Conservation (phyloP, 148 eudicot genomes). For the Pouteria glomerata region DNA sequence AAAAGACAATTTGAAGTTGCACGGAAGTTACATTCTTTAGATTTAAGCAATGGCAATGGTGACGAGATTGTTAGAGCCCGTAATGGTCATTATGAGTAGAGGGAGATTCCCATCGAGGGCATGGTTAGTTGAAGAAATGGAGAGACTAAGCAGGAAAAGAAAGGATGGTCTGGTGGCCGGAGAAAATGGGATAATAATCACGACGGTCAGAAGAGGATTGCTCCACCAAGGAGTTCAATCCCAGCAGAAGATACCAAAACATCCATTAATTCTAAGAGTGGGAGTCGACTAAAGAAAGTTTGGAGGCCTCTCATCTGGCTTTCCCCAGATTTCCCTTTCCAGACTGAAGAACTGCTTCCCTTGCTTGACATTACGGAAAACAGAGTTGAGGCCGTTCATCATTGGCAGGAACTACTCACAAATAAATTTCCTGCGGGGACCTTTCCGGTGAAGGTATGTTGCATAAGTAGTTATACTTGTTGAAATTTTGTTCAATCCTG, state of each 20-base stretch:
- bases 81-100: constrained; percentile 53
- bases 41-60: constrained; percentile 35
- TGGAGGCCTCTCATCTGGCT: constrained; percentile 85
- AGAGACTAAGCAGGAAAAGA: constrained; percentile 55
- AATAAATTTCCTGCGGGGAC: constrained; percentile 91
- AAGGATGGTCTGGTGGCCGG: constrained; percentile 87
- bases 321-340: constrained; percentile 63
- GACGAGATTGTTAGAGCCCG: constrained; percentile 41
- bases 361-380: constrained; percentile 88
- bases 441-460: constrained; percentile 75
- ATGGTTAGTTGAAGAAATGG: constrained; percentile 25
- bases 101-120: constrained; percentile 53
- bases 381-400: constrained; percentile 86
- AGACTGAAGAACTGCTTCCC: constrained; percentile 74
- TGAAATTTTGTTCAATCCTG: neutral
- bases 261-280: constrained; percentile 25
- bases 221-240: constrained; percentile 48
- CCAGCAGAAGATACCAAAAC: constrained; percentile 46
- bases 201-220: constrained; percentile 39
- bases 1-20: constrained; percentile 79
- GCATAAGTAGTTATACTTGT: neutral
- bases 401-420: constrained; percentile 72
- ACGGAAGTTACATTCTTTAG: constrained; percentile 57
- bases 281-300: constrained; percentile 51
- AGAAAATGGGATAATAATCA: constrained; percentile 61